Evolutionary conservation across 2,329 filamentous ascomycete species (phyloP).

Genomic region (Amauroascus niger): DNA sequence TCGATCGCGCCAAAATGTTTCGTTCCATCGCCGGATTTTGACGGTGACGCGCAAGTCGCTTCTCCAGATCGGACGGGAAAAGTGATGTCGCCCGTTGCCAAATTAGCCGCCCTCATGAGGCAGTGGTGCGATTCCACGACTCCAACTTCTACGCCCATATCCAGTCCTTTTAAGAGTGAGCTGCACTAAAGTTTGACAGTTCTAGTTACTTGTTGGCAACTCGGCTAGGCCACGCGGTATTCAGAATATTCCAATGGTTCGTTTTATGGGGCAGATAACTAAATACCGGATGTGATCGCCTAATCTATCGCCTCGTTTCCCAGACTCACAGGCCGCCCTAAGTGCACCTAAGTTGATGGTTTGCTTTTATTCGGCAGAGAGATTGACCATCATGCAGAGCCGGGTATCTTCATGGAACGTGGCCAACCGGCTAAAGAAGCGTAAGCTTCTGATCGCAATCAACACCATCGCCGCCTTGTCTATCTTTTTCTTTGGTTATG

Average conservation of each 20-base stretch:
- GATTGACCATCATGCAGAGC: neutral
- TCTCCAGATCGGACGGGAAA: too few relatives aligned
- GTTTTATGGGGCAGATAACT: neutral
- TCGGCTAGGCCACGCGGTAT: neutral
- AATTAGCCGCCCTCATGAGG: too few relatives aligned
- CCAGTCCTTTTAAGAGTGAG: neutral
- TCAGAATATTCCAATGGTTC: too few relatives aligned
- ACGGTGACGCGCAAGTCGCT: neutral
- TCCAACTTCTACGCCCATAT: neutral
- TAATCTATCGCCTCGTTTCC: neutral
- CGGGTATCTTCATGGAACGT: slow-evolving; percentile 35
- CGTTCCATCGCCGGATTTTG: neutral
- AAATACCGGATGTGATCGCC: neutral
- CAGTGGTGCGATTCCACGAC: too few relatives aligned
- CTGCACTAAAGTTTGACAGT: too few relatives aligned
- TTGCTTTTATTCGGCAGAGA: neutral
- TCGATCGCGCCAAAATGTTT: neutral
- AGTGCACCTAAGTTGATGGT: neutral
- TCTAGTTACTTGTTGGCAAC: neutral
- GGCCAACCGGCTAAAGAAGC: slow-evolving; percentile 48
- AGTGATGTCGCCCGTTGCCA: too few relatives aligned
- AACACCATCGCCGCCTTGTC: slow-evolving; percentile 55
- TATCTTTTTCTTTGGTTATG: slow-evolving; percentile 60
- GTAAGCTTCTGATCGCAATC: slow-evolving; percentile 49
- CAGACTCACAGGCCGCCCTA: neutral